Conservation (phyloP, 2,329 filamentous ascomycete genomes). For the Pseudocercospora cruenta region DNA sequence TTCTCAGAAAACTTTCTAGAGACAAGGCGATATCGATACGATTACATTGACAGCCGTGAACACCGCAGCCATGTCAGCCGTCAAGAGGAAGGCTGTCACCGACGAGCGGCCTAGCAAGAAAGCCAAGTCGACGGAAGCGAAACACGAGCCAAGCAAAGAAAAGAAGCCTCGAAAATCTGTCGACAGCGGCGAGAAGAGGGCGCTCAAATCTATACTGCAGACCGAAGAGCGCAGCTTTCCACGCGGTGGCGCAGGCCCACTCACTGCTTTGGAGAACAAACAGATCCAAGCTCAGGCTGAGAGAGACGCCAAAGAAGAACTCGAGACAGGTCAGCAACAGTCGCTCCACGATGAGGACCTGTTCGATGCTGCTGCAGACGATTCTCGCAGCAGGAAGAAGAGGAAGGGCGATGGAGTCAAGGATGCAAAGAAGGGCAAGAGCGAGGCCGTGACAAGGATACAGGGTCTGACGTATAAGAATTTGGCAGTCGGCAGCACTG, state of each 20-base stretch:
- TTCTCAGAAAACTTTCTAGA: not conserved
- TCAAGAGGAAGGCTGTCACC: constrained; percentile 51
- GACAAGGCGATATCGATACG: not conserved
- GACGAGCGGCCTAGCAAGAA: constrained; percentile 43
- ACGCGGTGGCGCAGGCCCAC: constrained; percentile 83
- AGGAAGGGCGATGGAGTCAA: constrained; percentile 48
- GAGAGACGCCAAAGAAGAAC: constrained; percentile 87
- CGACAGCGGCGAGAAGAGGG: constrained; percentile 30
- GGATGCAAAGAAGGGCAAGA: constrained; percentile 46
- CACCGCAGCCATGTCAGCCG: constrained; percentile 45
- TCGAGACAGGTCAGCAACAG: constrained; percentile 67
- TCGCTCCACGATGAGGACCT: constrained; percentile 56
- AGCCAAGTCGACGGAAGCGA: constrained; percentile 34
- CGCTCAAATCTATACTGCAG: constrained; percentile 54
- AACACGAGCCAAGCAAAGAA: constrained; percentile 19
- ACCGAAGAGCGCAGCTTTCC: constrained; percentile 91
- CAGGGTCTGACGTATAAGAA: constrained; percentile 81
- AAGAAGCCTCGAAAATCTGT: constrained; percentile 30
- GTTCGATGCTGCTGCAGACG: constrained; percentile 44
- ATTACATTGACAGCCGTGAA: not conserved
- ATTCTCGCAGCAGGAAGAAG: constrained; percentile 50
- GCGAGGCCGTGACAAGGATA: constrained; percentile 52
- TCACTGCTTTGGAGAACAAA: constrained; percentile 93
- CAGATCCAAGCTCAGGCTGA: constrained; percentile 94
- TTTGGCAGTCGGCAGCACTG: constrained; percentile 79